These are phyloP conservation scores for Pestalotiopsis sp. DNA, from an alignment of 2,329 filamentous ascomycete species.

Conservation along the genomic window DNA sequence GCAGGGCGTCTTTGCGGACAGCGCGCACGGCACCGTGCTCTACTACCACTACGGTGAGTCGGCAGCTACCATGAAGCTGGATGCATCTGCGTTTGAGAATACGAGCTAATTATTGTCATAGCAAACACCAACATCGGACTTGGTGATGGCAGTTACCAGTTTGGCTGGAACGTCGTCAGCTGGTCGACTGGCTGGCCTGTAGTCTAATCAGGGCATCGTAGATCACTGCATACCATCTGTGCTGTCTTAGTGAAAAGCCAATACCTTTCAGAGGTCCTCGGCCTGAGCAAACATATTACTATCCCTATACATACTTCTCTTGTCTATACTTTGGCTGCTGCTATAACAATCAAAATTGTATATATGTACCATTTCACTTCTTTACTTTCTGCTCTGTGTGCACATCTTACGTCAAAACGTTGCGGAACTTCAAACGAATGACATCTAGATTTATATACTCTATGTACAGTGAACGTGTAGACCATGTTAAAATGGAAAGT, in stretches of 20 bases:
- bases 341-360: not conserved
- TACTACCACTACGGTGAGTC: constrained; percentile 60
- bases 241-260: no score
- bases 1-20: constrained; percentile 59
- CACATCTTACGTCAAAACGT: not conserved
- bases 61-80: no score
- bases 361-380: not conserved
- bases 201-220: constrained; percentile 21
- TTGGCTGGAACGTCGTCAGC: constrained; percentile 48
- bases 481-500: not conserved
- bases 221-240: not conserved
- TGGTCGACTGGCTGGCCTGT: constrained; percentile 48
- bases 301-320: not conserved
- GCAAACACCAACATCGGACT: constrained; percentile 57
- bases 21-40: constrained; percentile 52
- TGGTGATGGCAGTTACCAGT: constrained; percentile 46
- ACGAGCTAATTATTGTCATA: constrained; percentile 1
- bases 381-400: not conserved
- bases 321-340: not conserved
- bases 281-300: no score
- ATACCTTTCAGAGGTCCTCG: no score
- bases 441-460: not conserved
- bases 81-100: not conserved
- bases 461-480: not conserved
- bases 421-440: not conserved